A percentile compares a stretch with the other conserved stretches of the same genome.
phyloP scores from a whole-genome alignment of 73 alveolate species.

The Paramecium octaurelia region DNA sequence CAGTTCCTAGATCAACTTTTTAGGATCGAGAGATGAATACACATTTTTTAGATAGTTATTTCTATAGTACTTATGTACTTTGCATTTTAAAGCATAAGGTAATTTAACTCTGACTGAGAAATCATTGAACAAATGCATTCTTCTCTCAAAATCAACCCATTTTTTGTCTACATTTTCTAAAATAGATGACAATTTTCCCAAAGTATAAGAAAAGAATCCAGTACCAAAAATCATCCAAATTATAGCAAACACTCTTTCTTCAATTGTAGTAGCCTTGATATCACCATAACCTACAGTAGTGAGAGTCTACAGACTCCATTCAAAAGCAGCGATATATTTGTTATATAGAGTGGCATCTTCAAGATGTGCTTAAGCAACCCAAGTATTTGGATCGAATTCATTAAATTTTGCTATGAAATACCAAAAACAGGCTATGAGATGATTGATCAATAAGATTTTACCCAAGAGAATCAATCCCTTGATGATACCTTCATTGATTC shows the following conservation, averaged over 20 bases:
- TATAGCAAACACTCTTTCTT: constrained; percentile 66
- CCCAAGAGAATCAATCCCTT: constrained; percentile 63
- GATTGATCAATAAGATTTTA: constrained; percentile 58
- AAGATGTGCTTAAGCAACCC: constrained; percentile 73
- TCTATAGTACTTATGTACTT: constrained; percentile 66
- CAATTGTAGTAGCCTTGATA: constrained; percentile 57
- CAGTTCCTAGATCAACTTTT: constrained; percentile 53
- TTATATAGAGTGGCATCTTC: background rate
- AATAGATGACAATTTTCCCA: constrained; percentile 74
- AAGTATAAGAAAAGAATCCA: constrained; percentile 76
- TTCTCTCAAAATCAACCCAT: constrained; percentile 60
- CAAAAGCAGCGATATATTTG: constrained; percentile 65
- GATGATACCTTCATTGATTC: constrained; percentile 67
- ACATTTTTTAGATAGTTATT: constrained; percentile 60
- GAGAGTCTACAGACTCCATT: constrained; percentile 72
- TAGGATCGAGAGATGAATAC: constrained; percentile 54
- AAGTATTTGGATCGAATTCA: constrained; percentile 76
- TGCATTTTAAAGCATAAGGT: constrained; percentile 51
- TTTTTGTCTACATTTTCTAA: constrained; percentile 72
- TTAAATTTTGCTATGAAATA: constrained; percentile 73
- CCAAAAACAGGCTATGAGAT: constrained; percentile 88
- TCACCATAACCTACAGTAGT: constrained; percentile 85
- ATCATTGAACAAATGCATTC: constrained; percentile 66
- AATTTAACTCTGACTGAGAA: constrained; percentile 68
- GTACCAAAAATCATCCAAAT: constrained; percentile 79